Conservation (phyloP, 495 filamentous ascomycete species). For the Penicillium ochrochloron region DNA sequence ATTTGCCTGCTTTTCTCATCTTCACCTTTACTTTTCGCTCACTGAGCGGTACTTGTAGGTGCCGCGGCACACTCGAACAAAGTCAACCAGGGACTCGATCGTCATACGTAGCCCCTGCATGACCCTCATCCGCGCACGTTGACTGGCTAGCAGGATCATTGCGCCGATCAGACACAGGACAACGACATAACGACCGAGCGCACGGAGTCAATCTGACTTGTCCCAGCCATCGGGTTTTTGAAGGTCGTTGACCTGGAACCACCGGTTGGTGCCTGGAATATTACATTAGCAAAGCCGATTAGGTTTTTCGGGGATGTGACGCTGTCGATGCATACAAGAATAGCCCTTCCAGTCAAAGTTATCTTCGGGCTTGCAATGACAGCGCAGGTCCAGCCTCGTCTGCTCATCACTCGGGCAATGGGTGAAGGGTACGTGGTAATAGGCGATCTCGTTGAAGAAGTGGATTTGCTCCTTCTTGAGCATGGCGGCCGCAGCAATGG, state of each 20-base stretch:
- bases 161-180: constrained; percentile 22
- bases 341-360: constrained; percentile 99
- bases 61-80: constrained; percentile 17
- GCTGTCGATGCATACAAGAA: constrained; percentile 68
- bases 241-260: constrained; percentile 78
- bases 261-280: constrained; percentile 72
- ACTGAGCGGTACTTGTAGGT: constrained; percentile 18
- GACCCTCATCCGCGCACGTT: constrained; percentile 29
- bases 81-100: constrained; percentile 17
- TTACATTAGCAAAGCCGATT: constrained; percentile 8
- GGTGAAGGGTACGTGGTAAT: constrained; percentile 98
- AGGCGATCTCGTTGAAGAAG: constrained; percentile 98
- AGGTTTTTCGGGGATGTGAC: no score
- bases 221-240: constrained; percentile 83
- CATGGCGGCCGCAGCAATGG: constrained; percentile 87
- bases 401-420: constrained; percentile 93
- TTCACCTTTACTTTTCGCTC: constrained; percentile 15
- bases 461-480: constrained; percentile 92
- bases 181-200: constrained; percentile 28
- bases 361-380: constrained; percentile 90
- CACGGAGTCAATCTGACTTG: constrained; percentile 56
- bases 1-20: not conserved
- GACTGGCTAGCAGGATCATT: constrained; percentile 28
- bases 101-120: constrained; percentile 26
- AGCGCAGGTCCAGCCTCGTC: constrained; percentile 77